phyloP scores from a whole-genome alignment of 768 basidiomycete species.

The Leccinellum rugosiceps region DNA sequence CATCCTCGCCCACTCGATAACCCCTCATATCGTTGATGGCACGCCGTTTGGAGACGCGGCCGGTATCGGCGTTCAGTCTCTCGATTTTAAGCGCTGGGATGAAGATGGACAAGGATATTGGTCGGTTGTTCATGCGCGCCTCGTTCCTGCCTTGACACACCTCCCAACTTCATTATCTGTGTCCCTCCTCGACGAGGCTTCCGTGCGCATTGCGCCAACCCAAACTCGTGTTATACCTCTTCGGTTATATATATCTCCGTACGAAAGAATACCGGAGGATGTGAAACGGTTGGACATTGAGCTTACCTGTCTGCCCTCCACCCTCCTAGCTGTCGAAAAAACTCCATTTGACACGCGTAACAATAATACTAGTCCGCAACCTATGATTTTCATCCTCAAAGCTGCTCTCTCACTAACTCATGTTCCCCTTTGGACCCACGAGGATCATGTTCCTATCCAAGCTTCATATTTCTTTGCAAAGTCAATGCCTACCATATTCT shows the following conservation, averaged over 20 bases:
- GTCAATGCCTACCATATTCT: slow-evolving; percentile 55
- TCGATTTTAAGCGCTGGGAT: slow-evolving; percentile 14
- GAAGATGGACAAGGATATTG: slow-evolving; percentile 44
- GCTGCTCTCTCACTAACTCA: slow-evolving; percentile 47
- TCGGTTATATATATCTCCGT: slow-evolving; percentile 37
- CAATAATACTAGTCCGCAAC: neutral
- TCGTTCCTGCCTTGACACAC: neutral
- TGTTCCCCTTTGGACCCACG: slow-evolving; percentile 38
- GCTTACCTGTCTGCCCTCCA: slow-evolving; percentile 29
- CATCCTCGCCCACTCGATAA: slow-evolving; percentile 50
- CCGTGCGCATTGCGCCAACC: slow-evolving; percentile 49
- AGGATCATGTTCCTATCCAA: slow-evolving; percentile 38
- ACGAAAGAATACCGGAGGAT: slow-evolving; percentile 31
- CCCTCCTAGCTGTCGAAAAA: neutral
- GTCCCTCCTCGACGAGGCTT: slow-evolving; percentile 15
- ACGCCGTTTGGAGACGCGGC: slow-evolving; percentile 69
- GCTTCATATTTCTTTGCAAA: slow-evolving; percentile 57
- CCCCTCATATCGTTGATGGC: slow-evolving; percentile 72
- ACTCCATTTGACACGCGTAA: neutral
- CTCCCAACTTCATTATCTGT: slow-evolving; percentile 18
- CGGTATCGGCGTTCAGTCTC: slow-evolving; percentile 59
- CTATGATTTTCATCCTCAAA: slow-evolving; percentile 23
- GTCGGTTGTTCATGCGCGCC: slow-evolving; percentile 37
- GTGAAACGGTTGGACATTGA: slow-evolving; percentile 39
- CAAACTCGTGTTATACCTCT: slow-evolving; percentile 64